Percentiles rank a stretch among this genome's conserved stretches.
Evolutionary conservation across 1,284 basidiomycete species (phyloP).

Genomic region (Trichosporon coremiiforme): DNA sequence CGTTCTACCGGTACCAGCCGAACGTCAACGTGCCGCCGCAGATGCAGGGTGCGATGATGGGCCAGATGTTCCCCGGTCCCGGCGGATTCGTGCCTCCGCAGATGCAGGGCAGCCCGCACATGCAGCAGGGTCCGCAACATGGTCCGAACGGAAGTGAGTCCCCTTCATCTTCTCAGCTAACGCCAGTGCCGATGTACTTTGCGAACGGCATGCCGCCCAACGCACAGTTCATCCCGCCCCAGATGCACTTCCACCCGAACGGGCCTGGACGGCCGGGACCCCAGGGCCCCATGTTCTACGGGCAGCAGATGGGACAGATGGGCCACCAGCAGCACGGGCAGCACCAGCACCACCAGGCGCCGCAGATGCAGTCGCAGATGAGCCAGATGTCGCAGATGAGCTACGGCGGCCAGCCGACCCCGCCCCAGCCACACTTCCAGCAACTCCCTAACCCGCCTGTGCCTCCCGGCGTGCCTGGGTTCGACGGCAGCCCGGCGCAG

Average conservation of each 20-base stretch:
- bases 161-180: not conserved
- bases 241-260: constrained; percentile 46
- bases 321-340: constrained; percentile 28
- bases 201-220: constrained; percentile 35
- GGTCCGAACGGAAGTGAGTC: constrained; percentile 43
- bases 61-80: constrained; percentile 48
- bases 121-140: constrained; percentile 35
- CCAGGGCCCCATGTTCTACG: constrained; percentile 37
- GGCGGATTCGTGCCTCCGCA: constrained; percentile 37
- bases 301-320: constrained; percentile 33
- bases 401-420: constrained; percentile 31
- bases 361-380: constrained; percentile 39
- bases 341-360: constrained; percentile 46
- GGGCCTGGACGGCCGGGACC: constrained; percentile 28
- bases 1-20: constrained; percentile 45
- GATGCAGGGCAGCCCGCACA: constrained; percentile 36
- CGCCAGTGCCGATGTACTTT: constrained; percentile 32
- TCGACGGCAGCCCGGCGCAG: constrained; percentile 23
- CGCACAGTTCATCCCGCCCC: constrained; percentile 47
- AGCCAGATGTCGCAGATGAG: constrained; percentile 28
- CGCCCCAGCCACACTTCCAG: constrained; percentile 35
- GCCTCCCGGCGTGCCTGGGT: constrained; percentile 17
- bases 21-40: constrained; percentile 39
- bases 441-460: constrained; percentile 21
- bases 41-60: constrained; percentile 36